Base-by-base conservation (phyloP, 2,329 filamentous ascomycete genomes). In the Trichoderma hamatum region DNA sequence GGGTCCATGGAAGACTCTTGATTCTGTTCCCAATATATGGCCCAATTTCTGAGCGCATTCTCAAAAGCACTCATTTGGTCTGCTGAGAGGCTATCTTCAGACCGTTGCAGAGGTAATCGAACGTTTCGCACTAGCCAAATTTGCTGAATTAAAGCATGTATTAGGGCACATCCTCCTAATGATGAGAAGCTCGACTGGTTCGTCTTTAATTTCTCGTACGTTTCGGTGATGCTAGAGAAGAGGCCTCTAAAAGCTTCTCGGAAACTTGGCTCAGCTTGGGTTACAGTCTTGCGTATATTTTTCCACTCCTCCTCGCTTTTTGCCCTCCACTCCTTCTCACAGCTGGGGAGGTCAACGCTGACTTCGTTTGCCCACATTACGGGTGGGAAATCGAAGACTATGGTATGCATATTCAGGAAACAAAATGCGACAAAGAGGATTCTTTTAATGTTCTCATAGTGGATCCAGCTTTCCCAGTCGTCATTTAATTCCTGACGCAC, bases 1-100 rank as follows among this genome's bases (percentile, higher is more conserved):
- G 36, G 58, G n/a, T 60, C 36, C 58, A 60, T 60, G 10, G 58
- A 60, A 13, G 58, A 60, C 36, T 60, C 58, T n/a, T 60, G 58
- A 30, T 60, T 60, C 10, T 60, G 58, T 1, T 60, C 58, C 58
- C 58, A 60, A 30, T 30, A 43, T 19, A 46, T 60, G 5, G 58
- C 58, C 58, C 58, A 60, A 43, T 2, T 30, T 60, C 34, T 46
- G 9, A 60, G 26, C 30, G 58, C 58, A 24, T 43, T 60, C 34
- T 46, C 58, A n/a, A 60, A 60, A 14, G 58, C 34, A n/a, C 58
- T 26, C 19, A 60, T 30, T 9, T 60, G 58, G 5, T 46, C 58
- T 21, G 34, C 10, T 30, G 58, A 28, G 1, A 60, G 34, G 58
- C 24, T 28, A 21, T 60, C 21, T 13, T 60, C 58, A 7, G 26